Evolutionary conservation across 2,329 filamentous ascomycete genomes (phyloP).

Genomic region (Davidsoniella neocaledoniae): DNA sequence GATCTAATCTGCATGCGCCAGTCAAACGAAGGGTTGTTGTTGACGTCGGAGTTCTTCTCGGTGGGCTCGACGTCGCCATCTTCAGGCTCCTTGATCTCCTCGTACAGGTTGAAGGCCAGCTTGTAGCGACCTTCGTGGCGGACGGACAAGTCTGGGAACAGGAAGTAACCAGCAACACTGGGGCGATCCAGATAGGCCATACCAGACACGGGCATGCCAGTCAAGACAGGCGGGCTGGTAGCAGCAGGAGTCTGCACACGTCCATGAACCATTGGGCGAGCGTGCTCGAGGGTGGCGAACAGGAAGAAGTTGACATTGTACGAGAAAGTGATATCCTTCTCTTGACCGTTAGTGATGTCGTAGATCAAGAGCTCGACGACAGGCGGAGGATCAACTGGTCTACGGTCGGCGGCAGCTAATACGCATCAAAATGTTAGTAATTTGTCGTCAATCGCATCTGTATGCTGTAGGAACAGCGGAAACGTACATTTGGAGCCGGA

Average conservation of each 20-base stretch:
- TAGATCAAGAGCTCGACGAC: conserved; percentile 83
- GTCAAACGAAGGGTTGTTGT: conserved; percentile 45
- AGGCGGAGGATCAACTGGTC: conserved; percentile 84
- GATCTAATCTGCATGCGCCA: conserved; percentile 87
- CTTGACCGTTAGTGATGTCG: conserved; percentile 42
- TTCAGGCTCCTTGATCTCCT: conserved; percentile 73
- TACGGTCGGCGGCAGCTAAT: conserved; percentile 66
- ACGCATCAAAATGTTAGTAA: background rate
- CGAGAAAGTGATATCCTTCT: conserved; percentile 63
- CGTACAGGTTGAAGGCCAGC: conserved; percentile 84
- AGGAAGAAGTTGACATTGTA: conserved; percentile 98
- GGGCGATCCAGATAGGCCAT: conserved; percentile 93
- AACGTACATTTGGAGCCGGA: conserved; percentile 81
- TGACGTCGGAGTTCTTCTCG: conserved; percentile 20
- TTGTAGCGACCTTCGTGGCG: conserved; percentile 87
- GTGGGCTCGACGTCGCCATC: conserved; percentile 48
- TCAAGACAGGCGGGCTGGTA: conserved; percentile 66
- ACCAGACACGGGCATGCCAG: conserved; percentile 84
- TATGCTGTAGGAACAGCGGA: background rate
- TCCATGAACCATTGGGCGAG: conserved; percentile 66
- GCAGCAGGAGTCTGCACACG: conserved; percentile 52
- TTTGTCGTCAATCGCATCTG: background rate
- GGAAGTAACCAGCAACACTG: conserved; percentile 68
- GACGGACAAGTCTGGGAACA: conserved; percentile 92
- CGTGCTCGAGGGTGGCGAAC: conserved; percentile 77